Evolutionary conservation across 225 moss, liverwort and hornwort genomes (phyloP), one percentile per base, ranked within the genome.

Genomic region (Pseudoscleropodium purum): DNA sequence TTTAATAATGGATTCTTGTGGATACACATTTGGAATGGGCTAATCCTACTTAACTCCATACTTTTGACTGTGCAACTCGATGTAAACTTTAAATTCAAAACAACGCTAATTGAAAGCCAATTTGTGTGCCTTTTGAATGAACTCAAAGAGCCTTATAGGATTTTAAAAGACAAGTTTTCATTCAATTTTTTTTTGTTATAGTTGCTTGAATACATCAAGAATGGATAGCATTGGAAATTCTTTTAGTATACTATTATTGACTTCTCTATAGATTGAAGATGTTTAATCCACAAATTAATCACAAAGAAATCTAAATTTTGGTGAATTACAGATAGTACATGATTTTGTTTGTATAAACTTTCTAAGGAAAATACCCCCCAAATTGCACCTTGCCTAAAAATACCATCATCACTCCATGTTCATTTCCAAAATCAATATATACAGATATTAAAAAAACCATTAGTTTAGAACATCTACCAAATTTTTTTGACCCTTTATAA

Each of bases 281-380:
- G 18, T 31, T 49, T 49, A 49, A 75, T 31, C 30, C 4, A 49
- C 3, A 20, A 36, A 77, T 21, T 2, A 49, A 33, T 75, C 1
- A 7, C 13, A 49, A 33, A 75, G 2, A 33, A 10, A 19, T 33
- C 7, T 33, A 33, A 20, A 49, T 19, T 75, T 15, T 49, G 20
- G 51, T 49, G 19, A 49, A 7, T 75, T 49, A 20, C 20, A 33
- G 33, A 51, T 5, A 5, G 1, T 4, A 20, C 4, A 1, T 51
- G 7, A 51, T 75, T 51, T 51, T 43, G 2, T 16, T 0, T 31
- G 0, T 18, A 17, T 47, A 31, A 18, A 77, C 5, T 21, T 77
- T 23, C 2, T 23, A 36, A 75, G 10, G 6, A 33, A 0, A 6
- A 2, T 21, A 21, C 13, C 13, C 2, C 8, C 13, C 1, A 8